Percentiles rank a stretch among this genome's conserved stretches.
Evolutionary conservation across 208 protist genomes (phyloP).

Genomic region (Endotrypanum monterogeii): DNA sequence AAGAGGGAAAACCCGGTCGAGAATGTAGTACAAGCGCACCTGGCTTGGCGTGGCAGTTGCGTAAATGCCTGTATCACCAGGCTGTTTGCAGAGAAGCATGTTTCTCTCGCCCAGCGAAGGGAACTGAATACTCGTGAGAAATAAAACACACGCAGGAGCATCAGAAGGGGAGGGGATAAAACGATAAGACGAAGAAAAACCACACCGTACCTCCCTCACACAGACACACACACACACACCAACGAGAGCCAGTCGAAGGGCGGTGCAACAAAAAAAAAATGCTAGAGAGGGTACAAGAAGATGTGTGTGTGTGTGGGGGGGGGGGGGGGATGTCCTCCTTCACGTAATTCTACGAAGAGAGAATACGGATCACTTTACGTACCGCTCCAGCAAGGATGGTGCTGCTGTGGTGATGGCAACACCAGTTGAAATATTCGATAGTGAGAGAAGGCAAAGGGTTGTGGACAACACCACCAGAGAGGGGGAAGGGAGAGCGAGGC

Average conservation of each 20-base stretch:
- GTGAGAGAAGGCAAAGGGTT: not conserved
- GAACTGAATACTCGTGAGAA: not conserved
- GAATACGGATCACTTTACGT: not conserved
- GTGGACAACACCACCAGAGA: too few relatives aligned
- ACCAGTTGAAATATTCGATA: not conserved
- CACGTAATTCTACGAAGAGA: not conserved
- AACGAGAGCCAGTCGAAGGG: not conserved
- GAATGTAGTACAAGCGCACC: slow-evolving; percentile 50
- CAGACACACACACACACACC: not conserved
- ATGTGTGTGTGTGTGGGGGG: not conserved
- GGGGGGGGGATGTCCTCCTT: not conserved
- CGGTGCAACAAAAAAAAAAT: too few relatives aligned
- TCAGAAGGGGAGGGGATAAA: not conserved
- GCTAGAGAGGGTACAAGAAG: too few relatives aligned
- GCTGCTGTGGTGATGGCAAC: not conserved
- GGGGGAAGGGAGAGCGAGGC: not conserved
- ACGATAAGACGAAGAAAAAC: too few relatives aligned
- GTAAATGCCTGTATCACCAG: slow-evolving; percentile 63
- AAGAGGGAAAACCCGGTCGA: slow-evolving; percentile 22
- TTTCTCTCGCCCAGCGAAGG: not conserved
- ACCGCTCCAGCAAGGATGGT: not conserved
- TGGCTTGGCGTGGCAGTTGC: slow-evolving; percentile 52
- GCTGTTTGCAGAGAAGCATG: slow-evolving; percentile 76
- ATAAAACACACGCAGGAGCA: not conserved
- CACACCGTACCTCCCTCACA: too few relatives aligned